Base-by-base conservation (phyloP, 75 land plant species). In the Cryptomeria japonica region DNA sequence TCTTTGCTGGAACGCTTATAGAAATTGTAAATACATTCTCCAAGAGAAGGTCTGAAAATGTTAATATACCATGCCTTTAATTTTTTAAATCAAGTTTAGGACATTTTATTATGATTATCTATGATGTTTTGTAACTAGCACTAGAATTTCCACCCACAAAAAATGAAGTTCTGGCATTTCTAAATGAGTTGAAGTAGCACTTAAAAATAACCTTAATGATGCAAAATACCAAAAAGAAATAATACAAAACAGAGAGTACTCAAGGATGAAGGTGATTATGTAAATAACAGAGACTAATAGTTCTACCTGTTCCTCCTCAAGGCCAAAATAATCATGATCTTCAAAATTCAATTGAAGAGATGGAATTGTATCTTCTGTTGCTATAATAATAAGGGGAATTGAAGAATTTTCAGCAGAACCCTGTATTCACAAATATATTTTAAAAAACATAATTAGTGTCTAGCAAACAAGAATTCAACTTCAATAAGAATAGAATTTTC, bases 301-400 rank as follows among this genome's bases (percentile, higher is more conserved):
- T 37, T 47, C 51, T 87, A 88, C 90, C 90, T 89, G 90, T 56
- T 77, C 73, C 77, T 83, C 58, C 39, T 89, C 90, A 64, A 89
- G 89, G 58, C 90, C 90, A 88, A 89, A 89, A 72, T 82, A 89
- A 31, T 77, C 90, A 18, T 88, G 49, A 44, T 89, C 90, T 34
- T 88, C 89, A 46, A 82, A 82, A 82, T 46, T 28, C 14, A 44
- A 82, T 44, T 28, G 51, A 15, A 82, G 13, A 82, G 31, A 82
- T 82, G 84, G 34, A 46, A 82, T 42, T 82, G 34, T 82, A 22
- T 82, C 84, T 82, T 82, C 32, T 82, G 84, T 82, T 42, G 84
- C 84, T 82, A 46, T 34, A 46, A 82, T 42, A 82, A 82, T 28
- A 14, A 41, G 44, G 14, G 49, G 84, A 46, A 82, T n/a, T 46